phyloP scores from a whole-genome alignment of 1,139 yeast genomes.

The Schwanniomyces etchellsii region DNA sequence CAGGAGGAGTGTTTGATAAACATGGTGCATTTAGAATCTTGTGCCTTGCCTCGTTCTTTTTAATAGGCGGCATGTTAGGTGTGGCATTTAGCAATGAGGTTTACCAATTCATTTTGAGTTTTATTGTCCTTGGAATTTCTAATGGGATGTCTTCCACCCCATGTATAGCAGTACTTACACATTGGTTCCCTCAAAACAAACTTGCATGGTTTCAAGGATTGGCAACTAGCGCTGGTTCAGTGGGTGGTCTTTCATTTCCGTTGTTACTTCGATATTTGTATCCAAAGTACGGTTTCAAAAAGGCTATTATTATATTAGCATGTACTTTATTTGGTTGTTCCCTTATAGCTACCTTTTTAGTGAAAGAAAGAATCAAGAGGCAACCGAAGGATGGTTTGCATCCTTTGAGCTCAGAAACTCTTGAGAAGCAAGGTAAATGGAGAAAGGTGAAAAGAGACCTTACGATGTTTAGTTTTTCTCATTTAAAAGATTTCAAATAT shows the following conservation, averaged over 20 bases:
- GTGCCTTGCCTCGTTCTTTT: slow-evolving; percentile 32
- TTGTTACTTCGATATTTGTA: slow-evolving; percentile 51
- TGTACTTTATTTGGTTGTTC: slow-evolving; percentile 41
- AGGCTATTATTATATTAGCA: slow-evolving; percentile 60
- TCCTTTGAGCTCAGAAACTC: slow-evolving; percentile 3
- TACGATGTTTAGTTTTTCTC: slow-evolving; percentile 6
- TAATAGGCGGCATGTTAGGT: slow-evolving; percentile 46
- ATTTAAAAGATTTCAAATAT: slow-evolving; percentile 14
- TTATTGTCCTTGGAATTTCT: slow-evolving; percentile 50
- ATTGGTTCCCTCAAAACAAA: slow-evolving; percentile 30
- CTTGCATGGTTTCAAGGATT: slow-evolving; percentile 53
- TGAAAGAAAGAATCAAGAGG: slow-evolving; percentile 40
- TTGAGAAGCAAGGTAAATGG: slow-evolving; percentile 1
- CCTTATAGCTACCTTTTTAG: slow-evolving; percentile 30
- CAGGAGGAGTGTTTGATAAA: slow-evolving; percentile 41
- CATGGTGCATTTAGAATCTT: slow-evolving; percentile 42
- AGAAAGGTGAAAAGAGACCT: slow-evolving; percentile 4
- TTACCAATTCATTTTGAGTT: slow-evolving; percentile 51
- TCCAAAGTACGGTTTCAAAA: slow-evolving; percentile 46
- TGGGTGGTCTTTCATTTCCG: slow-evolving; percentile 61
- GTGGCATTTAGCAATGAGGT: slow-evolving; percentile 44
- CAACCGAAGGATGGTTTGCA: slow-evolving; percentile 3
- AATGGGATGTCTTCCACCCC: slow-evolving; percentile 55
- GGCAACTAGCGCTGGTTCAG: slow-evolving; percentile 59
- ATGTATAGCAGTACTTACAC: slow-evolving; percentile 33